Evolutionary conservation across 352 stramenopile species (phyloP).

Genomic region (Phytophthora lateralis): DNA sequence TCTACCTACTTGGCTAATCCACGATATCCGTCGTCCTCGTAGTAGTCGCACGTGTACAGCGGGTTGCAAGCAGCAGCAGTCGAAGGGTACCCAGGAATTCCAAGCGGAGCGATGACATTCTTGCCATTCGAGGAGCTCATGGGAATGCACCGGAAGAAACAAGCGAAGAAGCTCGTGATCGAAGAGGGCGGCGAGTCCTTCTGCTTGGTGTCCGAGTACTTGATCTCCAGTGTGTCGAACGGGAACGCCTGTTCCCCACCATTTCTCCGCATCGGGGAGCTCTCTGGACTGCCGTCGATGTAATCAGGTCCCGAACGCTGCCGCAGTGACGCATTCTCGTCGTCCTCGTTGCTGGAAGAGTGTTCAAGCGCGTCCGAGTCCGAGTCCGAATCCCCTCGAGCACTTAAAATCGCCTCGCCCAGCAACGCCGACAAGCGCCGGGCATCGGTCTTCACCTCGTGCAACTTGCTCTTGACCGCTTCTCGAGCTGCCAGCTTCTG

Average conservation of each 20-base stretch:
- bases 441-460: conserved; percentile 55
- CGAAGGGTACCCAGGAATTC: conserved; percentile 48
- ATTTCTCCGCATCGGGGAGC: conserved; percentile 70
- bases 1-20: conserved; percentile 17
- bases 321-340: conserved; percentile 10
- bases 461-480: conserved; percentile 57
- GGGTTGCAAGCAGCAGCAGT: conserved; percentile 45
- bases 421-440: conserved; percentile 53
- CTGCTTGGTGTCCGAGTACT: conserved; percentile 27
- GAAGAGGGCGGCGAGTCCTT: conserved; percentile 3
- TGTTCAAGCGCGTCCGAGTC: conserved; percentile 38
- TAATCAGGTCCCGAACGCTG: conserved; percentile 41
- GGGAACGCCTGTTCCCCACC: conserved; percentile 15
- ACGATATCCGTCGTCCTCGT: conserved; percentile 52
- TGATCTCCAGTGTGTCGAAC: conserved; percentile 44
- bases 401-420: conserved; percentile 49
- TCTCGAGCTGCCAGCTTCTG: conserved; percentile 47
- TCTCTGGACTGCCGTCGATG: conserved; percentile 69
- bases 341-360: conserved; percentile 20
- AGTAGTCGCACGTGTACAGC: conserved; percentile 63
- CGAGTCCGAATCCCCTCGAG: conserved; percentile 33
- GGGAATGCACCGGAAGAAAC: conserved; percentile 44
- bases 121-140: conserved; percentile 21
- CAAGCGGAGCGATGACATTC: conserved; percentile 41
- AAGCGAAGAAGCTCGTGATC: conserved; percentile 30